Evolutionary conservation across 768 basidiomycete species (phyloP), one percentile per base, ranked within the genome.

Genomic region (Tubosaeta sp.): DNA sequence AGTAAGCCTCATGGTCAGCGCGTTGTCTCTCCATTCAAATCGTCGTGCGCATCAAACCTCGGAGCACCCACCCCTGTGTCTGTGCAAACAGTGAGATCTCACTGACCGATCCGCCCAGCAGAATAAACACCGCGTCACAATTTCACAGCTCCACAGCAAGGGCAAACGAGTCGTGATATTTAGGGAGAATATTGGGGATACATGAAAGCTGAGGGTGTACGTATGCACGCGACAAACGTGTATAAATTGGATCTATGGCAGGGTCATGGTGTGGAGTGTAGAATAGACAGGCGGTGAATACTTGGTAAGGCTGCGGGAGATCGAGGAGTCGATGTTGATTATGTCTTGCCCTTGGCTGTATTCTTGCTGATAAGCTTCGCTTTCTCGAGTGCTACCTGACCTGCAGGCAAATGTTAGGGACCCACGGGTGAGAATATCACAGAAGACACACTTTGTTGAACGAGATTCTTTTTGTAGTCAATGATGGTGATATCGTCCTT

Each of bases 291-390:
- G 53, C 21, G 30, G 42, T 52, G 42, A 50, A 44, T 45, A 54
- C 21, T 21, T 25, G 40, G 40, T 49, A 29, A 31, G 32, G 44
- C 21, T 32, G 19, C 11, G 19, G 32, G 32, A 42, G 38, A 35
- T 24, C n/a, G 44, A 47, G 18, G 18, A 18, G 43, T 35, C 39
- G 18, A 51, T 46, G 27, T 46, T 31, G 45, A 46, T 62, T 73
- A 89, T 34, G 84, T 78, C 71, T 77, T 89, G 43, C 85, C 81
- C 70, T 84, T 90, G 32, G 74, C 64, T 18, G 87, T 76, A 13
- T 79, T 84, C 77, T 94, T 96, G 73, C 87, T 85, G 72, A 95
- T 90, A 58, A 96, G 77, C 70, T 90, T 90, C 44, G 93, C 93
- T 73, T 94, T 94, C 70, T 94, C 94, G 59, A 96, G 86, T 38